Percentiles rank a stretch among this genome's conserved stretches.
phyloP scores from a whole-genome alignment of 1,139 yeast species.

The Pichia sp. region DNA sequence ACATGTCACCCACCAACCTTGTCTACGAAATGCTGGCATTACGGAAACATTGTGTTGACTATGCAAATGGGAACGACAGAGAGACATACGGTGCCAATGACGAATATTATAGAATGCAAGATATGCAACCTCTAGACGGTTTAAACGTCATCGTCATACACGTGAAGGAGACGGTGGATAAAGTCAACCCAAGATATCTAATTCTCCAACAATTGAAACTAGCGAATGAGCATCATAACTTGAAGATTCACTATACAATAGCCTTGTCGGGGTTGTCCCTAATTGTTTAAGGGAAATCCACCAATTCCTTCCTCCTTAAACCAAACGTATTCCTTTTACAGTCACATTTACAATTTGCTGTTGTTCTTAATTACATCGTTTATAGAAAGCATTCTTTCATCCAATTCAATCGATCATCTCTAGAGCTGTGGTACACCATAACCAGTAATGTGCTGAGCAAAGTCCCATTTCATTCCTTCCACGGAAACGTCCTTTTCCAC shows the following conservation, averaged over 20 bases:
- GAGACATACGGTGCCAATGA: slow-evolving; percentile 15
- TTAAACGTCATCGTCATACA: slow-evolving; percentile 62
- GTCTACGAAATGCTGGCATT: slow-evolving; percentile 49
- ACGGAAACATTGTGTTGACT: slow-evolving; percentile 21
- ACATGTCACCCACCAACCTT: slow-evolving; percentile 61
- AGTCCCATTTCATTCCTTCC: slow-evolving; percentile 82
- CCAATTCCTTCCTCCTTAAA: too few species aligned
- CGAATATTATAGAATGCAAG: slow-evolving; percentile 7
- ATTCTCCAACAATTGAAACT: slow-evolving; percentile 41
- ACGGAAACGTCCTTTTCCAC: slow-evolving; percentile 61
- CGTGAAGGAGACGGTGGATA: slow-evolving; percentile 48
- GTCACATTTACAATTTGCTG: too few species aligned
- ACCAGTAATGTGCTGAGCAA: slow-evolving; percentile 83
- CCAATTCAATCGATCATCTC: too few species aligned
- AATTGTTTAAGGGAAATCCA: too few species aligned
- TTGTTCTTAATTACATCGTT: too few species aligned
- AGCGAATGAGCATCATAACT: slow-evolving; percentile 30
- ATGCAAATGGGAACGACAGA: slow-evolving; percentile 4
- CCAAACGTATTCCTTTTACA: too few species aligned
- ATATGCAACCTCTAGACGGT: slow-evolving; percentile 33
- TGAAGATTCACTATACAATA: slow-evolving; percentile 42
- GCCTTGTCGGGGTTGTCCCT: slow-evolving; percentile 47
- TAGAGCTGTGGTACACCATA: slow-evolving; percentile 49
- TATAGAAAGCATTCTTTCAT: too few species aligned
- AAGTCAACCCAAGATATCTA: slow-evolving; percentile 47